Conservation (phyloP, 192 early-diverging fungal species). For the Haplosporangium gracile region DNA sequence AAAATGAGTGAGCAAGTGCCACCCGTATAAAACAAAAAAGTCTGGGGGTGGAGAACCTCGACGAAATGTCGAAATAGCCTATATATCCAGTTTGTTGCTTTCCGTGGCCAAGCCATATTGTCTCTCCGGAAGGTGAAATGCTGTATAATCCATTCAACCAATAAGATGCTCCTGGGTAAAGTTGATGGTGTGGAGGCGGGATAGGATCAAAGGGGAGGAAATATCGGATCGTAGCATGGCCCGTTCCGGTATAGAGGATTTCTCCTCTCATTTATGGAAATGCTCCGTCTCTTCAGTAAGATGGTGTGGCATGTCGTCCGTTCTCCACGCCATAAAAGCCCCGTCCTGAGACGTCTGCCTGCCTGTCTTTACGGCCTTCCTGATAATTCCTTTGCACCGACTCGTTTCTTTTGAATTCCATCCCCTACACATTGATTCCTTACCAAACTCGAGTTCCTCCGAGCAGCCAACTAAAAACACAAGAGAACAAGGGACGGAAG, state of each 20-base stretch:
- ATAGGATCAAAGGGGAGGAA: not conserved
- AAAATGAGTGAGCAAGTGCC: not conserved
- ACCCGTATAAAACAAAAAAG: not conserved
- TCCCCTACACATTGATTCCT: not conserved
- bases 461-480: slow-evolving; percentile 46
- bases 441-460: slow-evolving; percentile 60
- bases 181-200: not conserved
- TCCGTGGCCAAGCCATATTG: not conserved
- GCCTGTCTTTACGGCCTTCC: not conserved
- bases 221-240: slow-evolving; percentile 1
- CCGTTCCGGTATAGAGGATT: not conserved
- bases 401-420: not conserved
- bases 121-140: too few relatives aligned
- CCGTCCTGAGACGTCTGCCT: not conserved
- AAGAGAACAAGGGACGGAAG: not conserved
- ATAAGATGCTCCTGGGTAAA: not conserved
- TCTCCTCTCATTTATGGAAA: not conserved
- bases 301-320: not conserved
- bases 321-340: not conserved
- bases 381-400: not conserved
- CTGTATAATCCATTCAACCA: not conserved
- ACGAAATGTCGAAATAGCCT: not conserved
- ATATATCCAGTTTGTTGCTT: not conserved
- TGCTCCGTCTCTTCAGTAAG: not conserved
- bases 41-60: slow-evolving; percentile 2